Evolutionary conservation across 2,329 filamentous ascomycete genomes (phyloP).

Genomic region (Emmonsiellopsis sp.): DNA sequence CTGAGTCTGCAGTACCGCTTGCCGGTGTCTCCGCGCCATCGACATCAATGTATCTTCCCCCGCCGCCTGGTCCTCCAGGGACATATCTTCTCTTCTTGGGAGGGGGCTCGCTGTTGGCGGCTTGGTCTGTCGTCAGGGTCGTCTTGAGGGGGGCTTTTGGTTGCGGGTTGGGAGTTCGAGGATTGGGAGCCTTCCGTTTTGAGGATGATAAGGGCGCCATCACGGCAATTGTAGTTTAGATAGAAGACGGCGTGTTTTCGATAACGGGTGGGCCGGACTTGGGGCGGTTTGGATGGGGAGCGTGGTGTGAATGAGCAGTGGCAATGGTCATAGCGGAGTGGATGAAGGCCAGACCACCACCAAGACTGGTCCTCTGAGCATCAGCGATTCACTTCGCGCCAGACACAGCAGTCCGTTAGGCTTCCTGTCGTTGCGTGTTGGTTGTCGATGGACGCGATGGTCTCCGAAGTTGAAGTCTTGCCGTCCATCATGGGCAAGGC

Average conservation of each 20-base stretch:
- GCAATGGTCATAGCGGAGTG: neutral
- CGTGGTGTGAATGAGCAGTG: neutral
- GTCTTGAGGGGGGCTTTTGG: constrained; percentile 25
- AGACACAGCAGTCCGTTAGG: neutral
- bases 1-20: constrained; percentile 36
- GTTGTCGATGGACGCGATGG: neutral
- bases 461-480: too few species aligned
- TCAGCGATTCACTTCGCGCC: neutral
- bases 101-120: constrained; percentile 47
- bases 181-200: constrained; percentile 17
- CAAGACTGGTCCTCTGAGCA: neutral
- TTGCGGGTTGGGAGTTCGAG: constrained; percentile 14
- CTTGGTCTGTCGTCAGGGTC: constrained; percentile 20
- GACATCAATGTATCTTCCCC: constrained; percentile 72
- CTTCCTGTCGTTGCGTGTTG: neutral
- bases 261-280: neutral
- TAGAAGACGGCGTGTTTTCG: neutral
- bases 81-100: constrained; percentile 69
- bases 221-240: neutral
- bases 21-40: constrained; percentile 54
- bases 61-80: constrained; percentile 76
- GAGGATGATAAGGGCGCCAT: constrained; percentile 26
- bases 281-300: neutral
- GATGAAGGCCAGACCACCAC: neutral
- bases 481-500: too few species aligned